Percentiles rank a stretch among this genome's conserved stretches.
Evolutionary conservation across 352 stramenopile species (phyloP).

Genomic region (Phytophthora aleatoria): DNA sequence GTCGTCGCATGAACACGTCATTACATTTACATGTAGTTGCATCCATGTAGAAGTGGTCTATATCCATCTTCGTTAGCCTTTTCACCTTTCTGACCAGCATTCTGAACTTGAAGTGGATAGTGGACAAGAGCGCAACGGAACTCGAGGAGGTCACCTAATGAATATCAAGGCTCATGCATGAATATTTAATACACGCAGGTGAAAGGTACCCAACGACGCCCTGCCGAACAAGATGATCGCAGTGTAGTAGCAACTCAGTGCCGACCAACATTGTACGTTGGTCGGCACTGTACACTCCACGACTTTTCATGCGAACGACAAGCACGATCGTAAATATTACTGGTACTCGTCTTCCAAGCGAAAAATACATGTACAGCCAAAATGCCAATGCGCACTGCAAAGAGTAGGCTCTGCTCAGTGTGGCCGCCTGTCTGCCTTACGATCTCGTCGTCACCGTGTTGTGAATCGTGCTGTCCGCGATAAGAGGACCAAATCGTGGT

Average conservation of each 20-base stretch:
- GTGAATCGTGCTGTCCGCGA: not conserved
- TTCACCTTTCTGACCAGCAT: too few species aligned
- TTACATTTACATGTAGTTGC: too few species aligned
- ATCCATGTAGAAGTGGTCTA: too few species aligned
- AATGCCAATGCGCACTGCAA: not conserved
- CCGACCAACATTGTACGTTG: not conserved
- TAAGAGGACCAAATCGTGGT: not conserved
- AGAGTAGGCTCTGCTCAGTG: not conserved
- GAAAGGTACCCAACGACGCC: too few species aligned
- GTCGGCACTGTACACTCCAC: too few species aligned
- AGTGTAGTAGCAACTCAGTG: not conserved
- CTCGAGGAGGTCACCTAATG: too few species aligned
- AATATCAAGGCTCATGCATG: too few species aligned
- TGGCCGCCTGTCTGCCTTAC: not conserved
- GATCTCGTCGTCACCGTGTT: not conserved
- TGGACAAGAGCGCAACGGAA: too few species aligned
- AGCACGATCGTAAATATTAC: slow-evolving; percentile 1
- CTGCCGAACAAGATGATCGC: not conserved
- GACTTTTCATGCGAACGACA: slow-evolving; percentile 1
- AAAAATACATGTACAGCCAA: not conserved
- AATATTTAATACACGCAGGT: too few species aligned
- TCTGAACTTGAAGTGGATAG: too few species aligned
- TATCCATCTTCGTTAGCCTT: too few species aligned
- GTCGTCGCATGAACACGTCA: too few species aligned
- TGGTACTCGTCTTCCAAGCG: not conserved